phyloP scores from a whole-genome alignment of 2,329 filamentous ascomycete species.

The Aspergillus sp. region DNA sequence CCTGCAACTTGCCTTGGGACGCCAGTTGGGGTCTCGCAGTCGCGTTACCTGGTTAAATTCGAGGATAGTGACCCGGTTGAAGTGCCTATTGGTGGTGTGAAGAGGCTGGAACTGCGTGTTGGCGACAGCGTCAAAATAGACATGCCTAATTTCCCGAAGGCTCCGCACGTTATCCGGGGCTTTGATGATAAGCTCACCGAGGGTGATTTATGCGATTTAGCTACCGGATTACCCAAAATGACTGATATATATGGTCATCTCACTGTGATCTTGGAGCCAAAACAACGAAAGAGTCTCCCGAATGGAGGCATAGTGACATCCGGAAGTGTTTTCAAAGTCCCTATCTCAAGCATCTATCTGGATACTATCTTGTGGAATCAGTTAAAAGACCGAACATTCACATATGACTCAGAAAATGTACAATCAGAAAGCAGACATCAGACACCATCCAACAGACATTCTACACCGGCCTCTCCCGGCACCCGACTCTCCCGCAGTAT shows the following conservation, averaged over 20 bases:
- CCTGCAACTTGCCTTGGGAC: conserved; percentile 55
- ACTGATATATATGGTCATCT: conserved; percentile 42
- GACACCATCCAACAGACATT: conserved; percentile 35
- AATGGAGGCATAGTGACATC: conserved; percentile 21
- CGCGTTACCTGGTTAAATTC: conserved; percentile 43
- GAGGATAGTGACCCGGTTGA: conserved; percentile 39
- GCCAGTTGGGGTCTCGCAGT: conserved; percentile 31
- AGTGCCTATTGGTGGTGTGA: conserved; percentile 35
- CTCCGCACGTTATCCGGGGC: conserved; percentile 39
- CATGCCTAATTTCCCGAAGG: conserved; percentile 36
- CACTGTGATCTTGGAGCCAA: conserved; percentile 37
- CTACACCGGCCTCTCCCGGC: conserved; percentile 43
- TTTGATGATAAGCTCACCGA: conserved; percentile 32
- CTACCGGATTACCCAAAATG: conserved; percentile 20
- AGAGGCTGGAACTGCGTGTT: conserved; percentile 39
- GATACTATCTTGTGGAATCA: conserved; percentile 44
- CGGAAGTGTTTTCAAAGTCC: conserved; percentile 34
- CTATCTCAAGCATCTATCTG: conserved; percentile 42
- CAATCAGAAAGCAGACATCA: conserved; percentile 19
- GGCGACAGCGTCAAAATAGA: conserved; percentile 46
- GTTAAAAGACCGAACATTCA: conserved; percentile 38
- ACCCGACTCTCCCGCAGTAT: conserved; percentile 44
- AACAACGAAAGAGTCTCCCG: conserved; percentile 39
- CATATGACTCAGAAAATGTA: conserved; percentile 16
- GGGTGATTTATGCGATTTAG: conserved; percentile 19